These are phyloP conservation scores for Suaeda aralocaspica DNA, from an alignment of 148 eudicot genomes.

Conservation along the genomic window DNA sequence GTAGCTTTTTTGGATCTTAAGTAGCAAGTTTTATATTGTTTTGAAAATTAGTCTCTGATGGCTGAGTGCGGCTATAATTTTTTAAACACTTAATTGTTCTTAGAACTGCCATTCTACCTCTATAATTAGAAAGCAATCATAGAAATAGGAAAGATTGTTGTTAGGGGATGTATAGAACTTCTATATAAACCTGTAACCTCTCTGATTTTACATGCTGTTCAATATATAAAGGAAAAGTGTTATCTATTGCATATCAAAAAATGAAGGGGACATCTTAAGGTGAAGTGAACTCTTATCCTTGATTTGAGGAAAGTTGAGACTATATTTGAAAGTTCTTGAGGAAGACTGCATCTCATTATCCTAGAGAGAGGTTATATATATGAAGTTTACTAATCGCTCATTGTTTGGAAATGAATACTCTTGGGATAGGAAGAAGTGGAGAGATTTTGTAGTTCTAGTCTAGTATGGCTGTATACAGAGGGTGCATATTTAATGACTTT, in stretches of 20 bases:
- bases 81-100: neutral
- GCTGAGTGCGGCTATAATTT: no score
- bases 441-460: no score
- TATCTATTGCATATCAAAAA: neutral
- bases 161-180: neutral
- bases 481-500: no score
- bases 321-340: neutral
- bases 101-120: neutral
- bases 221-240: neutral
- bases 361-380: neutral
- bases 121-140: neutral
- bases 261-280: neutral
- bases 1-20: no score
- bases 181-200: no score
- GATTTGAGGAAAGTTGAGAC: neutral
- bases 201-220: neutral
- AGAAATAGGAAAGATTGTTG: neutral
- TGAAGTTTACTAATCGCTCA: no score
- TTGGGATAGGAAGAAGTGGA: no score
- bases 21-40: no score
- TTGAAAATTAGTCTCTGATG: no score
- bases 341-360: neutral
- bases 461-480: no score
- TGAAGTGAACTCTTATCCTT: neutral
- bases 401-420: no score